Base-by-base conservation (phyloP, 805 yeast genomes). In the Saccharomycopsis olivae region DNA sequence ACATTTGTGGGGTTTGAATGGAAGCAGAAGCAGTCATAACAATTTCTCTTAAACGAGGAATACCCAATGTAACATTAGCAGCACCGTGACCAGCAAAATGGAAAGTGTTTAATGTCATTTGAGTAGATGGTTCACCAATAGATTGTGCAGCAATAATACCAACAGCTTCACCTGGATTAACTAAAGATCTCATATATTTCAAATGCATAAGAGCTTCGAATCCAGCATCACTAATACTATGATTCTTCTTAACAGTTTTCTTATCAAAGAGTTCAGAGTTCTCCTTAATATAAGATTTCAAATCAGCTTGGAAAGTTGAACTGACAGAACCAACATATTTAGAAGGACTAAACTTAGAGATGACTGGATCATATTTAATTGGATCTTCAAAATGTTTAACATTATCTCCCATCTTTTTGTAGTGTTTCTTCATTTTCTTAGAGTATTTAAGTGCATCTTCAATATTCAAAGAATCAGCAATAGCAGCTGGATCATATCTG, bases 31-130 rank as follows among this genome's bases (percentile, higher is more conserved):
- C 99, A 10, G 99, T 94, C 99, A 92, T 92, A 59, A 92, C 87
- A 61, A 92, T 92, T 73, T 92, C 99, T 75, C 99, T 82, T 85
- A 92, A 78, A 75, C 99, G 95, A 31, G 99, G 99, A 58, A 92
- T 92, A 82, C 99, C 99, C 54, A 92, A 71, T 0, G 99, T 92
- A 49, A 92, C 99, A 64, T 92, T 92, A 34, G 98, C 98, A 43
- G 98, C 99, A 76, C 99, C 99, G 66, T 94, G 98, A 60, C 99
- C 99, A 53, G 99, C 99, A 57, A 92, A 92, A 69, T 92, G 95
- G 85, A 85, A 85, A 35, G 95, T 85, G 61, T 85, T 85, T 55
- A 85, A 73, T 14, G 99, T 92, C 99, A 92, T 92, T 68, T 92
- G 99, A 3, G 99, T 92, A 3, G 96, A 86, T 38, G 99, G 99